These are phyloP conservation scores for Nicotiana noctiflora DNA, from an alignment of 257 asterid species.

Conservation along the genomic window DNA sequence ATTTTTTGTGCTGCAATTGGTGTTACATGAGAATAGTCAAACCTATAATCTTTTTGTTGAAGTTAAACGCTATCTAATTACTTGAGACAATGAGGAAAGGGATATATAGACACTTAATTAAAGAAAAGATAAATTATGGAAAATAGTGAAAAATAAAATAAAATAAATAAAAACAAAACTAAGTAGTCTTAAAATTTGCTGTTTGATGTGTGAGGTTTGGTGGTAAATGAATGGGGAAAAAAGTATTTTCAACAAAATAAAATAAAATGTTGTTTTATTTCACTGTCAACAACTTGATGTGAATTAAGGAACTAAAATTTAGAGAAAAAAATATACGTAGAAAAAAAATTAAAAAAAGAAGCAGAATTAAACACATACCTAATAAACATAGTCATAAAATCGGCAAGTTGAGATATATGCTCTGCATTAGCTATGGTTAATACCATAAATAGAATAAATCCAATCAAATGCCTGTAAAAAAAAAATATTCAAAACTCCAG, in stretches of 20 bases:
- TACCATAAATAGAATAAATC: slow-evolving; percentile 64
- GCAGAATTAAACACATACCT: slow-evolving; percentile 31
- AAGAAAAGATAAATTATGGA: background rate
- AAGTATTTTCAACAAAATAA: no score
- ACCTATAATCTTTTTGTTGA: no score
- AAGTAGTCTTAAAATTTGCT: no score
- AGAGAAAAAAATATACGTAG: no score
- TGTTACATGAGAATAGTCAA: background rate
- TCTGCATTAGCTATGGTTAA: slow-evolving; percentile 53
- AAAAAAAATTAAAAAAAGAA: no score
- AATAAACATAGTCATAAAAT: slow-evolving; percentile 63
- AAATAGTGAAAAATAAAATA: no score
- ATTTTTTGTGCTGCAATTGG: background rate
- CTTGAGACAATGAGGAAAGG: background rate
- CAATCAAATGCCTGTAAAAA: slow-evolving; percentile 75
- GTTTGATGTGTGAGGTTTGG: no score
- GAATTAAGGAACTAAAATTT: no score
- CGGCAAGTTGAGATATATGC: slow-evolving; percentile 62
- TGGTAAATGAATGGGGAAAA: no score
- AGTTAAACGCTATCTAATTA: background rate
- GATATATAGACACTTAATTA: background rate
- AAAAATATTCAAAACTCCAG: background rate
- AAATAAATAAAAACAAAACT: no score
- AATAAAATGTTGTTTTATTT: no score
- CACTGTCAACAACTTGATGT: no score